Percentiles rank a stretch among this genome's conserved stretches.
phyloP scores from a whole-genome alignment of 2,329 filamentous ascomycete genomes.

The Penicillium carneum region DNA sequence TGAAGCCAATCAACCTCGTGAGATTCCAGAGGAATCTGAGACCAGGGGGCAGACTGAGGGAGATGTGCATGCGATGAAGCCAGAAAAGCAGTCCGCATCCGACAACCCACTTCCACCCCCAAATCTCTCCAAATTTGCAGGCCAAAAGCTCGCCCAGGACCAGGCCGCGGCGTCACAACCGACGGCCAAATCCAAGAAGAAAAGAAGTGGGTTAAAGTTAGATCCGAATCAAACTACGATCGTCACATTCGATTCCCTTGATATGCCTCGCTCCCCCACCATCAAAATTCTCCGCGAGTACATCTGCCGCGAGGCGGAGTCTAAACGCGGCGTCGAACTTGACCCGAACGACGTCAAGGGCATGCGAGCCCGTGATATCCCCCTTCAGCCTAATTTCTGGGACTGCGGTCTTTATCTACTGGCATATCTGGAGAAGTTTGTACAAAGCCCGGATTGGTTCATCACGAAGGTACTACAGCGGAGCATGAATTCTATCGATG shows the following conservation, averaged over 20 bases:
- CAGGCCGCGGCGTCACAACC: constrained; percentile 13
- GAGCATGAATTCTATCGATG: constrained; percentile 64
- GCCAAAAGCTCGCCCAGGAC: constrained; percentile 21
- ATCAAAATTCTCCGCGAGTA: constrained; percentile 77
- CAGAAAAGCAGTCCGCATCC: constrained; percentile 22
- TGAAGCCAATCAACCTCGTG: neutral
- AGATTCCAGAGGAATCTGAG: constrained; percentile 30
- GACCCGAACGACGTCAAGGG: constrained; percentile 59
- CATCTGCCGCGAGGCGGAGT: constrained; percentile 73
- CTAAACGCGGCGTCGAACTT: constrained; percentile 63
- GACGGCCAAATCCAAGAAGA: constrained; percentile 36
- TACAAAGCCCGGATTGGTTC: constrained; percentile 75
- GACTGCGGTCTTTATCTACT: constrained; percentile 91
- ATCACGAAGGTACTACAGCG: constrained; percentile 70
- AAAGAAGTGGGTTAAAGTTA: constrained; percentile 49
- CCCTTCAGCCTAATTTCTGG: constrained; percentile 80
- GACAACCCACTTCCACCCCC: constrained; percentile 29
- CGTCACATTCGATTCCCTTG: constrained; percentile 86
- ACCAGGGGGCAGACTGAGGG: constrained; percentile 27
- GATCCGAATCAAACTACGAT: constrained; percentile 70
- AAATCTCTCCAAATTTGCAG: constrained; percentile 26
- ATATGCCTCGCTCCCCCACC: constrained; percentile 67
- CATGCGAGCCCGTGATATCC: constrained; percentile 77
- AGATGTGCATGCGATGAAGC: constrained; percentile 31
- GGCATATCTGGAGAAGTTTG: constrained; percentile 82